Evolutionary conservation across 352 stramenopile species (phyloP).

Genomic region (Pythium pyrilobum): DNA sequence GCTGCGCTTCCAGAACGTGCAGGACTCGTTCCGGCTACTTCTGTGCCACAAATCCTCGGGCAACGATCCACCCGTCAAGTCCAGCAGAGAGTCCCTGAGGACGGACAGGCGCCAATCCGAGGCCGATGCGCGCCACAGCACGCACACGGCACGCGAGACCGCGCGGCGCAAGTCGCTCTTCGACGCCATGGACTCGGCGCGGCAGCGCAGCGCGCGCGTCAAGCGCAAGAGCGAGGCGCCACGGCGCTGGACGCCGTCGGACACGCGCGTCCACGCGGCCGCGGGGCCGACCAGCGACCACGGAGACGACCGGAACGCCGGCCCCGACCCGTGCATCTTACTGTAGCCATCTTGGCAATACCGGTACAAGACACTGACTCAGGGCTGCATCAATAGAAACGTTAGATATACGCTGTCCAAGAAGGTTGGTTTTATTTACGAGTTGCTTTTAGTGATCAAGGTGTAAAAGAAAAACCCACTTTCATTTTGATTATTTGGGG

Average conservation of each 20-base stretch:
- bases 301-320: too few relatives aligned
- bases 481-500: constrained; percentile 7
- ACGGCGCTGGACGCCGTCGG: too few relatives aligned
- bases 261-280: too few relatives aligned
- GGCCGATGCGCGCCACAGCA: background rate
- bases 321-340: too few relatives aligned
- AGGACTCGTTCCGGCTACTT: background rate
- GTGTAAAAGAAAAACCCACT: constrained; percentile 11
- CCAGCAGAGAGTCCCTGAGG: background rate
- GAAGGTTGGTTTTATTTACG: background rate
- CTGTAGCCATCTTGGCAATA: too few relatives aligned
- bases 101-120: background rate
- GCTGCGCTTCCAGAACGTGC: background rate
- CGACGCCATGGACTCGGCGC: background rate
- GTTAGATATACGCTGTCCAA: background rate
- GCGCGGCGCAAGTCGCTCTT: background rate
- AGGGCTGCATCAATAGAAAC: background rate
- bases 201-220: background rate
- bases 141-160: background rate
- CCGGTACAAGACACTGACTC: too few relatives aligned
- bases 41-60: constrained; percentile 13
- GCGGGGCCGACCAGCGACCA: too few relatives aligned
- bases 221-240: too few relatives aligned
- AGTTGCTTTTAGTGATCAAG: background rate
- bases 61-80: too few relatives aligned